These are phyloP conservation scores for Chaetomium strumarium DNA, from an alignment of 2,329 filamentous ascomycete species.

Conservation along the genomic window DNA sequence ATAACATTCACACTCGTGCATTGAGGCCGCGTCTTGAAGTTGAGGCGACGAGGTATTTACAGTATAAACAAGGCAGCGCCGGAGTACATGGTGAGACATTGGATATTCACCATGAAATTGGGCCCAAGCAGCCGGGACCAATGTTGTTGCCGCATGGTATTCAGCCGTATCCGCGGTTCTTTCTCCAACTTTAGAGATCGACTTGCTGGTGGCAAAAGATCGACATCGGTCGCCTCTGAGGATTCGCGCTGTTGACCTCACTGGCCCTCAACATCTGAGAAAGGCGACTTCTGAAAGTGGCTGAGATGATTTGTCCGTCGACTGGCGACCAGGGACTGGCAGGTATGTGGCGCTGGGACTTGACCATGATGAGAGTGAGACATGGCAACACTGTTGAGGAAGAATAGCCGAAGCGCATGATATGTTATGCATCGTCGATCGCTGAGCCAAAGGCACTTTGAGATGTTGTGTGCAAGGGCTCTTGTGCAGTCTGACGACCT, in stretches of 20 bases:
- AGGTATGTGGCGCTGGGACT: not conserved
- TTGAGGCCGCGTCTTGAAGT: too few species aligned
- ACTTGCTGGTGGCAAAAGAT: slow-evolving; percentile 11
- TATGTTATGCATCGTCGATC: too few species aligned
- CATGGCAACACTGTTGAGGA: not conserved
- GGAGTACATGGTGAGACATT: slow-evolving; percentile 7
- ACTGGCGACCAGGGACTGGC: not conserved
- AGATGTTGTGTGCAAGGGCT: not conserved
- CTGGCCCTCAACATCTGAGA: not conserved
- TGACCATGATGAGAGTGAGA: not conserved
- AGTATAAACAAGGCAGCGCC: too few species aligned
- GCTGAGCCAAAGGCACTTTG: not conserved
- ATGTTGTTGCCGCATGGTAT: not conserved
- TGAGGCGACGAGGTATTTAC: too few species aligned
- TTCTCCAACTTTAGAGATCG: not conserved
- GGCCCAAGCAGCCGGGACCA: slow-evolving; percentile 5
- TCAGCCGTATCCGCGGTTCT: not conserved
- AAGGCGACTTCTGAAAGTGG: not conserved
- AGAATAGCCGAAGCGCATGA: not conserved
- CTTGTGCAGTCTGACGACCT: not conserved
- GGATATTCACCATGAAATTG: not conserved
- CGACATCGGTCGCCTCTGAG: not conserved
- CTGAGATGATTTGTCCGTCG: not conserved
- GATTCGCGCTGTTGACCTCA: not conserved
- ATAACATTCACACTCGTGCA: not conserved